phyloP scores from a whole-genome alignment of 1,284 basidiomycete species.

The Cryptococcus depauperatus region DNA sequence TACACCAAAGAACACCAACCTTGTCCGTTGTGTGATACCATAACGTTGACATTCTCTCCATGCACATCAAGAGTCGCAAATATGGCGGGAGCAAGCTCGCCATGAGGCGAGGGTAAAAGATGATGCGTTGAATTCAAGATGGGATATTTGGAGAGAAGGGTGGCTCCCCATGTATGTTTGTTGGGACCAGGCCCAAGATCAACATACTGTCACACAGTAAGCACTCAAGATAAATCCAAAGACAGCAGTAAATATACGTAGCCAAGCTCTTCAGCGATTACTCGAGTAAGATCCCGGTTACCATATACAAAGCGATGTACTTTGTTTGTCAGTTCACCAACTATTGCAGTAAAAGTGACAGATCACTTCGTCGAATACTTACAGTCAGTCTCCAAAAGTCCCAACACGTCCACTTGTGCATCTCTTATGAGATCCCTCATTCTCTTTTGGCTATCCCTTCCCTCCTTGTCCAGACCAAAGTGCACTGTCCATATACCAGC shows the following conservation, averaged over 20 bases:
- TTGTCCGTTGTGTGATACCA: slow-evolving; percentile 90
- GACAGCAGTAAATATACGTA: slow-evolving; percentile 51
- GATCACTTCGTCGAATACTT: slow-evolving; percentile 37
- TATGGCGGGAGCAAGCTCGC: slow-evolving; percentile 87
- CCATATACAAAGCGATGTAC: slow-evolving; percentile 76
- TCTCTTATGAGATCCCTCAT: slow-evolving; percentile 42
- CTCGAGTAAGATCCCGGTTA: slow-evolving; percentile 76
- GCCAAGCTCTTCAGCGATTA: slow-evolving; percentile 68
- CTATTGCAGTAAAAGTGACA: slow-evolving; percentile 3
- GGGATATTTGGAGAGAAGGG: slow-evolving; percentile 80
- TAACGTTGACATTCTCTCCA: slow-evolving; percentile 68
- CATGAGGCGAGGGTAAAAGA: slow-evolving; percentile 71
- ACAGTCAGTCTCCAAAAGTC: slow-evolving; percentile 78
- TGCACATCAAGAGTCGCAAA: slow-evolving; percentile 79
- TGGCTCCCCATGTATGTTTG: slow-evolving; percentile 85
- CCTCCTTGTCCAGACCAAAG: slow-evolving; percentile 75
- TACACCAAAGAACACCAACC: slow-evolving; percentile 46
- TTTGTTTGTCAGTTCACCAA: slow-evolving; percentile 6
- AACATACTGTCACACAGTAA: slow-evolving; percentile 35
- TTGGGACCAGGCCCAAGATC: slow-evolving; percentile 77
- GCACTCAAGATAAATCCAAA: background rate
- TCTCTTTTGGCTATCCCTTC: slow-evolving; percentile 44
- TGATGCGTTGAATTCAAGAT: slow-evolving; percentile 85
- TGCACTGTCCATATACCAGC: slow-evolving; percentile 87
- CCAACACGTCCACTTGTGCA: slow-evolving; percentile 72